Conservation (phyloP, 2,329 filamentous ascomycete species). For the Orbilia blumenaviensis region DNA sequence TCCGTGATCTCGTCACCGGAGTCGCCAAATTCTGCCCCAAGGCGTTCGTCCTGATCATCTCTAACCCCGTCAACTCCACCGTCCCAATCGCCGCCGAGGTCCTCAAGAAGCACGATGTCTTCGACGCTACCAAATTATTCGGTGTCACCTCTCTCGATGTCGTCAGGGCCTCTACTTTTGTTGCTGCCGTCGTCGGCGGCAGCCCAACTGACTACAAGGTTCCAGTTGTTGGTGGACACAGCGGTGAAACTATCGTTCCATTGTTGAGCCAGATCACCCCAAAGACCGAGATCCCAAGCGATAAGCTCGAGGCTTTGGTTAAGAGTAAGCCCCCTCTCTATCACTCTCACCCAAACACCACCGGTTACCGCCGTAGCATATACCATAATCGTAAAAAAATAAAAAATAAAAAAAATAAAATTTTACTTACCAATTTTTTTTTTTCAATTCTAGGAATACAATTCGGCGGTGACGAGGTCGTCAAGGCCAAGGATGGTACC, state of each 20-base stretch:
- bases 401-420: too few relatives aligned
- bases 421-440: too few relatives aligned
- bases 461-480: constrained; percentile 96
- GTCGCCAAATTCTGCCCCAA: constrained; percentile 89
- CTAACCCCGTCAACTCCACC: constrained; percentile 99
- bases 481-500: constrained; percentile 91
- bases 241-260: constrained; percentile 96
- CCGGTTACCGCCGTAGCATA: background rate
- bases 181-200: constrained; percentile 83
- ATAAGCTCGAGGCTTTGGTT: constrained; percentile 89
- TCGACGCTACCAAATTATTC: constrained; percentile 94
- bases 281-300: constrained; percentile 78
- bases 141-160: constrained; percentile 99
- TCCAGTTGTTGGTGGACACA: constrained; percentile 95
- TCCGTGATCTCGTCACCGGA: constrained; percentile 89
- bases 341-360: too few relatives aligned
- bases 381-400: background rate
- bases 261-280: constrained; percentile 93
- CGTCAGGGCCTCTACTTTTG: constrained; percentile 96
- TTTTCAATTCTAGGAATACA: constrained; percentile 71
- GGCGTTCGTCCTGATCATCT: constrained; percentile 95
- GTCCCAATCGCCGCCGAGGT: constrained; percentile 98
- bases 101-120: constrained; percentile 89
- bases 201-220: constrained; percentile 84
- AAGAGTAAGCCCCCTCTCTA: constrained; percentile 69